A percentile compares a stretch with the other conserved stretches of the same genome.
Evolutionary conservation across 2,329 filamentous ascomycete species (phyloP).

Genomic region (Cladosporium sp.): DNA sequence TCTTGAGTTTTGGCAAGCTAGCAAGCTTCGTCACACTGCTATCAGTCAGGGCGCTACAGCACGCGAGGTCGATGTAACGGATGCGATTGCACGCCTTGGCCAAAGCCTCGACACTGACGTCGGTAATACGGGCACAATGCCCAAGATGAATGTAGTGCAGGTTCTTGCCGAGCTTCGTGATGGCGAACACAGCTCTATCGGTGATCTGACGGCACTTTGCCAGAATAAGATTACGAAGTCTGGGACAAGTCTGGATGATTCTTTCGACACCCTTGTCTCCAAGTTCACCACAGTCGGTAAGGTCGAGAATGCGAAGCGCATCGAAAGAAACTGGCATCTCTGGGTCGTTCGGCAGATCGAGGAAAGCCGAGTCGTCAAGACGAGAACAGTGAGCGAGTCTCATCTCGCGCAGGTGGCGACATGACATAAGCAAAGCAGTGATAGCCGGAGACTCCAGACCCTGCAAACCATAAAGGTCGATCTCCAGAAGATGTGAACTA

Average conservation of each 20-base stretch:
- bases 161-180: conserved; percentile 88
- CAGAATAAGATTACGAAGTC: conserved; percentile 85
- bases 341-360: conserved; percentile 64
- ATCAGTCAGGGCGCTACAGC: conserved; percentile 85
- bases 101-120: conserved; percentile 77
- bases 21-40: conserved; percentile 79
- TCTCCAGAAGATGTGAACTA: conserved; percentile 91
- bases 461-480: conserved; percentile 84
- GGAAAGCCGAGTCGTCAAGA: conserved; percentile 83
- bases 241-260: conserved; percentile 81
- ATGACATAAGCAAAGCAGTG: conserved; percentile 71
- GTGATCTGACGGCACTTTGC: conserved; percentile 94
- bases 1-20: conserved; percentile 82
- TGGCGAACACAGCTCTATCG: conserved; percentile 79
- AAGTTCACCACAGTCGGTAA: conserved; percentile 81
- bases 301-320: conserved; percentile 84
- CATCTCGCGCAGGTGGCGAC: conserved; percentile 82
- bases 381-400: conserved; percentile 80
- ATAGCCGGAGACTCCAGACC: conserved; percentile 79
- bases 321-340: conserved; percentile 58
- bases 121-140: conserved; percentile 87
- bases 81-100: conserved; percentile 88
- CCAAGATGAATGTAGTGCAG: conserved; percentile 94
- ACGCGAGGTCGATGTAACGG: conserved; percentile 95
- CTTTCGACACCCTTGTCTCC: conserved; percentile 83